Evolutionary conservation across 2,329 filamentous ascomycete genomes (phyloP).

Genomic region (Camillea tinctor): DNA sequence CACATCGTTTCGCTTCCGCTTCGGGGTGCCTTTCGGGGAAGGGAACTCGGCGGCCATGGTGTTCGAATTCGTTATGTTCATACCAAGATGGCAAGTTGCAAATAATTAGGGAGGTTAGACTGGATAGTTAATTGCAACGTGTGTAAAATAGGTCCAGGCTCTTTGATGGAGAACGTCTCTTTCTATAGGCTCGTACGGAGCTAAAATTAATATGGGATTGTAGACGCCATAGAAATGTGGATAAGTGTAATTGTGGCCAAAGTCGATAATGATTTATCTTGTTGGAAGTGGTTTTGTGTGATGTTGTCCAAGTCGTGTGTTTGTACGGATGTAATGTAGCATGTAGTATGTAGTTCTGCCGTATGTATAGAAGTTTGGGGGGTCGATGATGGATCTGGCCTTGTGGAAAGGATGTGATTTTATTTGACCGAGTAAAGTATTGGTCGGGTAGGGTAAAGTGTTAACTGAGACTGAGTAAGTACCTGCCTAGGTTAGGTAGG

Average conservation of each 20-base stretch:
- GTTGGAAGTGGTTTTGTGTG: too few relatives aligned
- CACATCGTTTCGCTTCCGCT: slow-evolving; percentile 44
- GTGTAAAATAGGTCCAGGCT: not conserved
- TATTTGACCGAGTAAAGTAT: not conserved
- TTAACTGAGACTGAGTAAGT: too few relatives aligned
- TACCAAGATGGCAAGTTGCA: not conserved
- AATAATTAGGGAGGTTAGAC: not conserved
- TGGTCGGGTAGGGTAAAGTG: too few relatives aligned
- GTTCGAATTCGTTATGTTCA: not conserved
- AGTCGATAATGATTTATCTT: too few relatives aligned
- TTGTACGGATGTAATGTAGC: too few relatives aligned
- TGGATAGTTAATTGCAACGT: not conserved
- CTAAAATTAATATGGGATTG: not conserved
- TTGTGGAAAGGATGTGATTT: not conserved
- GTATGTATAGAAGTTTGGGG: not conserved
- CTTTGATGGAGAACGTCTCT: too few relatives aligned
- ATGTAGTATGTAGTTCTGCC: not conserved
- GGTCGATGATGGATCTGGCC: not conserved
- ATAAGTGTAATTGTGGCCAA: not conserved
- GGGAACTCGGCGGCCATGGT: slow-evolving; percentile 21
- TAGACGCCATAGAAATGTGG: not conserved
- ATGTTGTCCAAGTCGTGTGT: too few relatives aligned
- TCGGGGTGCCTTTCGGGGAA: slow-evolving; percentile 38
- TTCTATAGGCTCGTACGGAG: not conserved
- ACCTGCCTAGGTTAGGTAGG: too few relatives aligned